These are phyloP conservation scores for Agroathelia rolfsii DNA, from an alignment of 1,284 basidiomycete species.

Conservation along the genomic window DNA sequence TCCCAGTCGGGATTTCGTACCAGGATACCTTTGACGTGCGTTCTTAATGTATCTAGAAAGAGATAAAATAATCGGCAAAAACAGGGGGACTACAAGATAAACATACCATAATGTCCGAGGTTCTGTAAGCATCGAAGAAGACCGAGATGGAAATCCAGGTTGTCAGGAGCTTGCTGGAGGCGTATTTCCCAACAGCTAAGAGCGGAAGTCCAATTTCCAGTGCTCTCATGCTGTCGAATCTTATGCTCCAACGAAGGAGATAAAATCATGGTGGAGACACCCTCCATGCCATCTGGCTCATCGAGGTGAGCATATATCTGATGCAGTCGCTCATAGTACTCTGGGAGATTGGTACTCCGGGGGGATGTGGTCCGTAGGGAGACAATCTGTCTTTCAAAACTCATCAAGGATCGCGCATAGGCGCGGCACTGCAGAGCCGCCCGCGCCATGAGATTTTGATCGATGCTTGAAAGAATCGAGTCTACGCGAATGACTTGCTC, in stretches of 20 bases:
- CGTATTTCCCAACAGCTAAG: slow-evolving; percentile 99
- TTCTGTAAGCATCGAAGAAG: slow-evolving; percentile 88
- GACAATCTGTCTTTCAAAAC: slow-evolving; percentile 80
- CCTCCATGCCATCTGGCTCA: slow-evolving; percentile 99
- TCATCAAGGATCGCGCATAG: slow-evolving; percentile 90
- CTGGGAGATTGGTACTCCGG: slow-evolving; percentile 48
- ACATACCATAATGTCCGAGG: slow-evolving; percentile 91
- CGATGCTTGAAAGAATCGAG: slow-evolving; percentile 73
- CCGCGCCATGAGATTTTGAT: slow-evolving; percentile 84
- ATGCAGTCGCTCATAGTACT: slow-evolving; percentile 86
- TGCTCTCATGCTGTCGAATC: slow-evolving; percentile 97
- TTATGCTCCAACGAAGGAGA: slow-evolving; percentile 92
- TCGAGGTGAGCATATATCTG: slow-evolving; percentile 95
- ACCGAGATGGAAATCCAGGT: slow-evolving; percentile 83
- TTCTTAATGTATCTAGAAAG: slow-evolving; percentile 79
- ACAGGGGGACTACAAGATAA: background rate
- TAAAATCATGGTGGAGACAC: slow-evolving; percentile 83
- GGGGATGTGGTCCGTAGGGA: slow-evolving; percentile 35
- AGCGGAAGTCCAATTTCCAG: slow-evolving; percentile 94
- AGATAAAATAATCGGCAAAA: slow-evolving; percentile 1
- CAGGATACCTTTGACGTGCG: slow-evolving; percentile 89
- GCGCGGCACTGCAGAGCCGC: slow-evolving; percentile 93
- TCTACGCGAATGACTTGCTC: slow-evolving; percentile 65
- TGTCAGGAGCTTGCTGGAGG: slow-evolving; percentile 84
- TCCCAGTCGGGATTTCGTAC: slow-evolving; percentile 85